Percentiles rank a stretch among this genome's conserved stretches.
phyloP scores from a whole-genome alignment of 164 flowering plant genomes.

The Stephania japonica region DNA sequence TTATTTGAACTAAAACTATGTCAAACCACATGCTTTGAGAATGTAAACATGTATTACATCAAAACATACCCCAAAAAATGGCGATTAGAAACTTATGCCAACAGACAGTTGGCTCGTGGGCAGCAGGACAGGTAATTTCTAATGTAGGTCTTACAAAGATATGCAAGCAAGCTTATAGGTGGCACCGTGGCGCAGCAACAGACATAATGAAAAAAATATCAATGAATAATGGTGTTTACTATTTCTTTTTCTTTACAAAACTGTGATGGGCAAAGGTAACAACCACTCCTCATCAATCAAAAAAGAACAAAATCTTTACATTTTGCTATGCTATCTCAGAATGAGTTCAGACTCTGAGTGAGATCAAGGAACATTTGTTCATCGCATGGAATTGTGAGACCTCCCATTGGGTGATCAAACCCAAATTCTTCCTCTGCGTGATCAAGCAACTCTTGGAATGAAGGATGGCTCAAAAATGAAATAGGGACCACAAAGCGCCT shows the following conservation, averaged over 20 bases:
- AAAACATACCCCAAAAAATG: too few relatives aligned
- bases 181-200: too few relatives aligned
- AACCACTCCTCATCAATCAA: not conserved
- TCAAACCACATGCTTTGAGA: too few relatives aligned
- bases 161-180: too few relatives aligned
- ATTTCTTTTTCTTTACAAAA: not conserved
- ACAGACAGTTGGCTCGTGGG: too few relatives aligned
- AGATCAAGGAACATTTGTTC: not conserved
- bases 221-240: too few relatives aligned
- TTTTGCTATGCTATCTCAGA: not conserved
- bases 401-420: slow-evolving; percentile 13
- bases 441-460: slow-evolving; percentile 32
- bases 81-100: too few relatives aligned
- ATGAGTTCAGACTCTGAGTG: not conserved
- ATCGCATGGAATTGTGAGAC: slow-evolving; percentile 12
- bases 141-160: too few relatives aligned
- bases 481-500: slow-evolving; percentile 38
- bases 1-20: too few relatives aligned
- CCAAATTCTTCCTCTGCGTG: slow-evolving; percentile 12
- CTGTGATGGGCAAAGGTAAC: not conserved
- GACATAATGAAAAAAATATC: too few relatives aligned
- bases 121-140: too few relatives aligned
- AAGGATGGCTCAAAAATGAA: slow-evolving; percentile 35
- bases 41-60: too few relatives aligned
- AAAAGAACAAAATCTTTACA: not conserved